Conservation (phyloP, 306 rosid genomes). For the Malus sieversii region DNA sequence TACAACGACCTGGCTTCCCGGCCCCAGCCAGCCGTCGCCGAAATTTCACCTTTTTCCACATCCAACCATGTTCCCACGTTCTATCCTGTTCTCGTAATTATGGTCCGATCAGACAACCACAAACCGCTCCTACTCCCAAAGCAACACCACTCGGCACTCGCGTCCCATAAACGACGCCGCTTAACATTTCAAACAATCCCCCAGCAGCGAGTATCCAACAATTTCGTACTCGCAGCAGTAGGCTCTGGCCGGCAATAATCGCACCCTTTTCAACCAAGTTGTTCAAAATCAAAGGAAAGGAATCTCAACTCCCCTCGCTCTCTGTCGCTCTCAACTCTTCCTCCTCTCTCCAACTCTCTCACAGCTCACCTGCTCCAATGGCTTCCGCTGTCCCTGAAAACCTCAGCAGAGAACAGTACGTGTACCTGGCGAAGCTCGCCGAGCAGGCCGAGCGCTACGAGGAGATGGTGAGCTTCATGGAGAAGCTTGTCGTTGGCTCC, state of each 20-base stretch:
- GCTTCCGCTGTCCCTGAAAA: slow-evolving; percentile 28
- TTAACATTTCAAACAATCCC: not conserved
- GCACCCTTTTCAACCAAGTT: not conserved
- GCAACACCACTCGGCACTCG: not conserved
- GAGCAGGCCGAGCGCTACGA: slow-evolving; percentile 48
- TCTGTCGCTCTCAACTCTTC: not conserved
- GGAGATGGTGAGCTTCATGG: slow-evolving; percentile 42
- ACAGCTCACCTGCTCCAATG: not conserved
- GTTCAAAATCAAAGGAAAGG: slow-evolving; percentile 4
- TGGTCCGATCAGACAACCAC: not conserved
- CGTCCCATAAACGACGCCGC: not conserved
- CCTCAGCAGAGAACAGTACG: slow-evolving; percentile 31
- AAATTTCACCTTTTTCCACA: slow-evolving; percentile 10
- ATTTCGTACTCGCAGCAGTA: not conserved
- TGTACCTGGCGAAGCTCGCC: slow-evolving; percentile 35
- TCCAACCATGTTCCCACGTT: slow-evolving; percentile 4
- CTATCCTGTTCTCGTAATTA: slow-evolving; percentile 9
- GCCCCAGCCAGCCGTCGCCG: slow-evolving; percentile 3
- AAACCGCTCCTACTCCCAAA: not conserved
- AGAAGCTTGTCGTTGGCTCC: slow-evolving; percentile 32
- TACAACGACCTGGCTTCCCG: not conserved
- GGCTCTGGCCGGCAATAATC: not conserved
- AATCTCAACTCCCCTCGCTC: slow-evolving; percentile 1
- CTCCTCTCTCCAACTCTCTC: not conserved
- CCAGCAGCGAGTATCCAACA: not conserved